phyloP scores from a whole-genome alignment of 2,329 filamentous ascomycete genomes.

The Pyricularia pennisetigena region DNA sequence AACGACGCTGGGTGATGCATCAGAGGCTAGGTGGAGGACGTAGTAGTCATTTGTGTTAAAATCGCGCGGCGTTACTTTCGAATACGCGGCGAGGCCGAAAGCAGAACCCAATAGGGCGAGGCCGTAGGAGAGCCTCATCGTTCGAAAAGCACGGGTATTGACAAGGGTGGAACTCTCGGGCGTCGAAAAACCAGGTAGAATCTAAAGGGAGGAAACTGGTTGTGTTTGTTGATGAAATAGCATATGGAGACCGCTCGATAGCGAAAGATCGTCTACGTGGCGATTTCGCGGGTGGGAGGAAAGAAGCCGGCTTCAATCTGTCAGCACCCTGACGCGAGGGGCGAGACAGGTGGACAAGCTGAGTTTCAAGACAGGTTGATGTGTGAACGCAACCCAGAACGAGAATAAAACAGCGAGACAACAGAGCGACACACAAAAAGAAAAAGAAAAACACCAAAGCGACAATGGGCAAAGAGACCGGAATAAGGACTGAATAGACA shows the following conservation, averaged over 20 bases:
- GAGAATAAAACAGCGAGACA: no score
- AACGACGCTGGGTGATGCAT: slow-evolving; percentile 56
- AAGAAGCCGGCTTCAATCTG: neutral
- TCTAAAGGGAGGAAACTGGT: neutral
- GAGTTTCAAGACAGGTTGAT: neutral
- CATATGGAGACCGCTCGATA: neutral
- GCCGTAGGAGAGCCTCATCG: slow-evolving; percentile 35
- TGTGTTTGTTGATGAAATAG: neutral
- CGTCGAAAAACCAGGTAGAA: neutral
- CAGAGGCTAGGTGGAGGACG: slow-evolving; percentile 69
- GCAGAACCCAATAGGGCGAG: slow-evolving; percentile 41
- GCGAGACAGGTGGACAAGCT: neutral
- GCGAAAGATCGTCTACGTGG: neutral
- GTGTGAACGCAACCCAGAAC: neutral
- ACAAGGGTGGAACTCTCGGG: neutral
- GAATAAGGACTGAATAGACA: neutral
- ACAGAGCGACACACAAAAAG: neutral
- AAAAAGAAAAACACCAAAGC: neutral
- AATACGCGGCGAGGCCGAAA: slow-evolving; percentile 31
- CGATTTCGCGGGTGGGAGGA: neutral
- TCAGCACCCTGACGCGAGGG: neutral
- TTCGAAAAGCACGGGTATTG: neutral
- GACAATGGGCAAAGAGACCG: neutral
- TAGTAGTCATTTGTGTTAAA: slow-evolving; percentile 86
- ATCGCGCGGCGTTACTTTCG: slow-evolving; percentile 48